phyloP scores from a whole-genome alignment of 257 asterid species.

The Fraxinus pennsylvanica region DNA sequence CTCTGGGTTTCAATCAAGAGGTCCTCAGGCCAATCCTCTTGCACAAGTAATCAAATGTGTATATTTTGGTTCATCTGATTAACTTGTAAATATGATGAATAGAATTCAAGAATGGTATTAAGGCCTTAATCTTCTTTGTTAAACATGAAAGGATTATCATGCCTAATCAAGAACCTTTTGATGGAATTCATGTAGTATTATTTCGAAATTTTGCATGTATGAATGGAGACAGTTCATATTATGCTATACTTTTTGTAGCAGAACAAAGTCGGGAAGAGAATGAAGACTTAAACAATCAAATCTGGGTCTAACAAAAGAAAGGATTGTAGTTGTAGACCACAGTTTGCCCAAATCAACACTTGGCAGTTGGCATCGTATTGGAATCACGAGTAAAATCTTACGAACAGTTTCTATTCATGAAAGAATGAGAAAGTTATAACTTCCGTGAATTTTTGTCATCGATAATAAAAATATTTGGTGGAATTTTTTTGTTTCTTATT shows the following conservation, averaged over 20 bases:
- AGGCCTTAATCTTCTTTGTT: neutral
- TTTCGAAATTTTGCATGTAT: neutral
- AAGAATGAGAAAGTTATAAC: neutral
- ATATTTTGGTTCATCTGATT: conserved; percentile 15
- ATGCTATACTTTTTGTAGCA: neutral
- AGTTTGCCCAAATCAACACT: neutral
- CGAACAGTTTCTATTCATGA: neutral
- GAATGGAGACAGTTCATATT: neutral
- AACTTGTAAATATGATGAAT: neutral
- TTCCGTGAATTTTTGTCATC: neutral
- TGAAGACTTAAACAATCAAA: neutral
- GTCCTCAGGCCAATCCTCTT: conserved; percentile 94
- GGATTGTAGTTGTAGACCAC: neutral
- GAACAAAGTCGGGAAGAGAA: neutral
- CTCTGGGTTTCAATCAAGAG: conserved; percentile 93
- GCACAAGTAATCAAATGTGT: conserved; percentile 59
- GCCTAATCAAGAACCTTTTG: neutral
- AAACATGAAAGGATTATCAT: neutral
- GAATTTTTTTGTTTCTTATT: neutral
- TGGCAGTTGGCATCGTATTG: neutral
- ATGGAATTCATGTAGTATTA: neutral
- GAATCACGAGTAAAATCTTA: neutral
- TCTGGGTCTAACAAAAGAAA: neutral
- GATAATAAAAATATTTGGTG: neutral
- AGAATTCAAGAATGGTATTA: neutral